Conservation (phyloP, 2,329 filamentous ascomycete genomes). For the Nemania diffusa region DNA sequence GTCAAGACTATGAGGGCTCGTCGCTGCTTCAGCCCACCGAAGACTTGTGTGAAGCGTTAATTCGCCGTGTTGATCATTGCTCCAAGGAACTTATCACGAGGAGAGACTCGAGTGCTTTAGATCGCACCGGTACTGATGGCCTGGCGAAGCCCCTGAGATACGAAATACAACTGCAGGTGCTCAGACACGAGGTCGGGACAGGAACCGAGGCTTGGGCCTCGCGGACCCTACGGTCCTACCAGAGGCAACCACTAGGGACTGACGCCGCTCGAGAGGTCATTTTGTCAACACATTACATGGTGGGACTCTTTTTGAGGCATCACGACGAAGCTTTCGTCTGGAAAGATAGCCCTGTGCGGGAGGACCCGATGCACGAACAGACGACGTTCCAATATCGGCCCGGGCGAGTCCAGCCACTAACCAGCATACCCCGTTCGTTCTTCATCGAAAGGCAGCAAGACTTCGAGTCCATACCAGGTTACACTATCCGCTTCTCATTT, state of each 20-base stretch:
- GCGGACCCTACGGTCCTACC: conserved; percentile 61
- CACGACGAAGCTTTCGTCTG: conserved; percentile 63
- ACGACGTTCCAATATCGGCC: conserved; percentile 55
- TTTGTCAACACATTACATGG: conserved; percentile 60
- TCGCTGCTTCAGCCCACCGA: conserved; percentile 56
- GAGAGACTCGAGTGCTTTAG: conserved; percentile 60
- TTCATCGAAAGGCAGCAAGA: conserved; percentile 58
- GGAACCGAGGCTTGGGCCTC: conserved; percentile 56
- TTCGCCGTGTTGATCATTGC: conserved; percentile 63
- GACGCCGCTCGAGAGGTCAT: conserved; percentile 59
- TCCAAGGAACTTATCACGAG: conserved; percentile 64
- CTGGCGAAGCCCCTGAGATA: conserved; percentile 58
- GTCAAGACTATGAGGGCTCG: conserved; percentile 60
- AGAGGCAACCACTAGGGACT: conserved; percentile 58
- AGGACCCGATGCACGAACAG: conserved; percentile 51
- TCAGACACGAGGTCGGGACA: conserved; percentile 53
- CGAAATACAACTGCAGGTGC: conserved; percentile 60
- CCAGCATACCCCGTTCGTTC: conserved; percentile 58
- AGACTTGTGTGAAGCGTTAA: conserved; percentile 60
- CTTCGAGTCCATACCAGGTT: conserved; percentile 62
- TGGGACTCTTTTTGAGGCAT: conserved; percentile 61
- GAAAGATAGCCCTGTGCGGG: conserved; percentile 56
- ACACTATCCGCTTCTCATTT: conserved; percentile 59
- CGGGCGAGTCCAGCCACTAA: conserved; percentile 57
- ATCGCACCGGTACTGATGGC: conserved; percentile 51